Percentiles rank a stretch among this genome's conserved stretches.
phyloP scores from a whole-genome alignment of 257 asterid genomes.

The Solanum infundibuliforme region DNA sequence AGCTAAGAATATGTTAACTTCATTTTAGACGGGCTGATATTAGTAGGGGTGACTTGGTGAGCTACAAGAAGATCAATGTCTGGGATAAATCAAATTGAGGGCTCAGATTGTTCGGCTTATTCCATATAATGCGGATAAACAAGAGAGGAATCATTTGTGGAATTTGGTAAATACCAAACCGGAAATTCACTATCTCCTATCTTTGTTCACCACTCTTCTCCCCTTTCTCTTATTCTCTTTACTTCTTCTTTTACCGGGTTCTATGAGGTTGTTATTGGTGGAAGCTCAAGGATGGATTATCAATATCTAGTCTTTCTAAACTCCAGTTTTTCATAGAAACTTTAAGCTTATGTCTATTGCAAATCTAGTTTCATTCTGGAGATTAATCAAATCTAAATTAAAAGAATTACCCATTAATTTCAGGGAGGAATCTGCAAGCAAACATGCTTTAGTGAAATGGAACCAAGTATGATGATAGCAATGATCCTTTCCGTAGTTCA shows the following conservation, averaged over 20 bases:
- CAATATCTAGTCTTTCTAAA: background rate
- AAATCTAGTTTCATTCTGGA: background rate
- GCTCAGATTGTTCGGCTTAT: background rate
- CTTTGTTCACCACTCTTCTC: background rate
- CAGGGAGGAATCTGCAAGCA: background rate
- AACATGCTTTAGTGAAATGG: background rate
- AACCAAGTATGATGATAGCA: background rate
- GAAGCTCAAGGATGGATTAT: background rate
- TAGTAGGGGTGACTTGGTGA: background rate
- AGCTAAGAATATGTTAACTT: background rate
- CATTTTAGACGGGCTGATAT: background rate
- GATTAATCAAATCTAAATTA: background rate
- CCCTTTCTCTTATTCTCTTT: background rate
- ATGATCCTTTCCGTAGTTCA: background rate
- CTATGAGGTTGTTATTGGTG: background rate
- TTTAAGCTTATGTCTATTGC: background rate
- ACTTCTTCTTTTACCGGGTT: background rate
- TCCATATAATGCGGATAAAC: background rate
- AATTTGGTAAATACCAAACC: background rate
- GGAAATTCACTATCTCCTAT: background rate
- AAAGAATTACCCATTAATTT: background rate
- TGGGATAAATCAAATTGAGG: background rate
- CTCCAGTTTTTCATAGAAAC: background rate
- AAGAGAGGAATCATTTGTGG: background rate
- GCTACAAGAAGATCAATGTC: background rate